A percentile compares a stretch with the other conserved stretches of the same genome.
phyloP scores from a whole-genome alignment of 192 early-diverging fungal genomes.

The Coemansia sp. region DNA sequence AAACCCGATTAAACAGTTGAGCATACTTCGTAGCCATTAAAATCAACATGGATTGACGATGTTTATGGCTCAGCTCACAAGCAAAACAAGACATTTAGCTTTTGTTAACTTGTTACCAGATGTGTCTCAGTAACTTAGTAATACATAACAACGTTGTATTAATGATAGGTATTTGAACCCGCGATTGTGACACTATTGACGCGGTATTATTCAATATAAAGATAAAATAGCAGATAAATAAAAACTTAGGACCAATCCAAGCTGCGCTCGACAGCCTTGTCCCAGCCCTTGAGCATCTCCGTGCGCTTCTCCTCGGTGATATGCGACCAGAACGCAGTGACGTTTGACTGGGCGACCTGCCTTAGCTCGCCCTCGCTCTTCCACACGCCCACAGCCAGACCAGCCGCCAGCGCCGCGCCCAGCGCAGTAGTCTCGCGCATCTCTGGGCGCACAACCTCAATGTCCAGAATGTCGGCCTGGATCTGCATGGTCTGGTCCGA shows the following conservation, averaged over 20 bases:
- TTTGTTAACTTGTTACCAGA: too few species aligned
- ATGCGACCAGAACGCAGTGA: constrained; percentile 51
- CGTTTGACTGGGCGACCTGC: constrained; percentile 55
- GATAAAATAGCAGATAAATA: not conserved
- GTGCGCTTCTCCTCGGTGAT: constrained; percentile 60
- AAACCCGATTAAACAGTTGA: too few species aligned
- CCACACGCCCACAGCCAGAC: constrained; percentile 71
- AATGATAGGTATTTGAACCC: not conserved
- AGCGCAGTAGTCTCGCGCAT: constrained; percentile 93
- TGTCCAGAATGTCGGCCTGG: constrained; percentile 80
- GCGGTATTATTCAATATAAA: not conserved
- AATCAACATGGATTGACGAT: too few species aligned
- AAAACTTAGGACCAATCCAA: constrained; percentile 60
- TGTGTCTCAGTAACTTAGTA: too few species aligned
- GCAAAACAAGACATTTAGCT: too few species aligned
- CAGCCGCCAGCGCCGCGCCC: constrained; percentile 89
- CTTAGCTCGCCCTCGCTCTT: constrained; percentile 57
- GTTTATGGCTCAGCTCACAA: too few species aligned
- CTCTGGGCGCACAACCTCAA: constrained; percentile 75
- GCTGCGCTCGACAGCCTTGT: constrained; percentile 72
- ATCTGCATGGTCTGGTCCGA: constrained; percentile 91
- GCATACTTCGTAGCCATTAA: too few species aligned
- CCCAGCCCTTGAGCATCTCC: constrained; percentile 65
- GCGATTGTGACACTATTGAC: not conserved
- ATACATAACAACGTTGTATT: too few species aligned